phyloP scores from a whole-genome alignment of 1,284 basidiomycete species.

The Hemileia vastatrix region DNA sequence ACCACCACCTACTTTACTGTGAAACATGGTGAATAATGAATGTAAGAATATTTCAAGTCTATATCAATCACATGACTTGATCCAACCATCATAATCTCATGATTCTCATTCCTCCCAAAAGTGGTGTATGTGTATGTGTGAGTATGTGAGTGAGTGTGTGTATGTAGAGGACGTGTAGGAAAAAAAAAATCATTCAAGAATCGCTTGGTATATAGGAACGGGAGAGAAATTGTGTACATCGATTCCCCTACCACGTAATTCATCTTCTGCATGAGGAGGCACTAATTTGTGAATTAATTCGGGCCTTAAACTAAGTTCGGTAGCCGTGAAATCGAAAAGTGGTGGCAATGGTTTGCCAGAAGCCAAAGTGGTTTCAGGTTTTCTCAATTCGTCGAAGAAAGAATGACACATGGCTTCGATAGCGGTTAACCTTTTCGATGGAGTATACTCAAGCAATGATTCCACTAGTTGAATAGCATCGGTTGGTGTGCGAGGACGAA shows the following conservation, averaged over 20 bases:
- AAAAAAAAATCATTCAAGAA: too few species aligned
- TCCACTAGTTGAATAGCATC: conserved; percentile 95
- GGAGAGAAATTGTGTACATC: conserved; percentile 67
- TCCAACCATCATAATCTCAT: too few species aligned
- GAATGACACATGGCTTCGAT: conserved; percentile 74
- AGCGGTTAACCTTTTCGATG: conserved; percentile 77
- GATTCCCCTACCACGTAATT: conserved; percentile 75
- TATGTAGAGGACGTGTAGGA: too few species aligned
- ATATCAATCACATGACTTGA: too few species aligned
- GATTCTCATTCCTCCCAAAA: too few species aligned
- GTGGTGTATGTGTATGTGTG: too few species aligned
- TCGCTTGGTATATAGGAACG: conserved; percentile 5
- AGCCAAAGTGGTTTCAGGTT: conserved; percentile 82
- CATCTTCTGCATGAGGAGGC: conserved; percentile 75
- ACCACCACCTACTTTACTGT: too few species aligned
- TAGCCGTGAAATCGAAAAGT: conserved; percentile 82
- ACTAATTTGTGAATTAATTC: conserved; percentile 86
- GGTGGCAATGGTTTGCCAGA: conserved; percentile 91
- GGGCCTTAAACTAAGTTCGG: conserved; percentile 89
- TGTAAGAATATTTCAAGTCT: too few species aligned
- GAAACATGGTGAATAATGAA: too few species aligned
- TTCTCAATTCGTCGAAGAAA: conserved; percentile 93
- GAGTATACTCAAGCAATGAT: conserved; percentile 93
- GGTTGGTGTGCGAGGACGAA: conserved; percentile 88
- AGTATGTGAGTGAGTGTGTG: too few species aligned